Base-by-base conservation (phyloP, 108 stramenopile species). In the Nitzschia sp. region DNA sequence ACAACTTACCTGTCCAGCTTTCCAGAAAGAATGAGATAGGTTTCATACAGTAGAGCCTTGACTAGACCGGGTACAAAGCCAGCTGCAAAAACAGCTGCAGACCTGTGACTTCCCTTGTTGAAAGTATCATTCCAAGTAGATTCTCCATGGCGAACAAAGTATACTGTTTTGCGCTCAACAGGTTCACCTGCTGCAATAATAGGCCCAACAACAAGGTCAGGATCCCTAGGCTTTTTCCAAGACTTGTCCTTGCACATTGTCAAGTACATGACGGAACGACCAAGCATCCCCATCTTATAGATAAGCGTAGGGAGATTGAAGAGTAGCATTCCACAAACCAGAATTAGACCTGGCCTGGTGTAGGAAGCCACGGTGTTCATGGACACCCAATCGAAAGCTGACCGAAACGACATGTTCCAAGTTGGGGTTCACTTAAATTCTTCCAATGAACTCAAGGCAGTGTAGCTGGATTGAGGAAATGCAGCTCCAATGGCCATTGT, bases 61-160 rank as follows among this genome's bases (percentile, higher is more conserved):
- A 92, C 60, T 40, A 95, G 73, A 41, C 89, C 89, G 12, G 94
- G 91, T 53, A 92, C 29, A 65, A 91, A 95, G 34, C 88, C 83
- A 43, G 90, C 51, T 0, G 73, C 68, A 67, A 95, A 95, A 3
- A 57, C 50, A 24, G 64, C n/a, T 14, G 70, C 68, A 50, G 79
- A 78, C 43, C 94, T 78, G 61, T 82, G 81, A 41, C 85, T 79
- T 46, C 94, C 91, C 65, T 88, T 83, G 69, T 95, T 92, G 86
- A 95, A 95, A 12, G 94, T 95, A 57, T 95, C 82, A 38, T 79
- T 79, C 90, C 93, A 91, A 14, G 87, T 89, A 1, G 88, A 88
- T 67, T 89, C 93, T 21, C 91, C 94, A 48, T 95, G 94, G 7
- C 94, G 85, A 19, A 95, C 86, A 50, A 95, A 83, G 55, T 92